Evolutionary conservation across 176 grass and related monocot genomes (phyloP).

Genomic region (Oryza glumipatula): DNA sequence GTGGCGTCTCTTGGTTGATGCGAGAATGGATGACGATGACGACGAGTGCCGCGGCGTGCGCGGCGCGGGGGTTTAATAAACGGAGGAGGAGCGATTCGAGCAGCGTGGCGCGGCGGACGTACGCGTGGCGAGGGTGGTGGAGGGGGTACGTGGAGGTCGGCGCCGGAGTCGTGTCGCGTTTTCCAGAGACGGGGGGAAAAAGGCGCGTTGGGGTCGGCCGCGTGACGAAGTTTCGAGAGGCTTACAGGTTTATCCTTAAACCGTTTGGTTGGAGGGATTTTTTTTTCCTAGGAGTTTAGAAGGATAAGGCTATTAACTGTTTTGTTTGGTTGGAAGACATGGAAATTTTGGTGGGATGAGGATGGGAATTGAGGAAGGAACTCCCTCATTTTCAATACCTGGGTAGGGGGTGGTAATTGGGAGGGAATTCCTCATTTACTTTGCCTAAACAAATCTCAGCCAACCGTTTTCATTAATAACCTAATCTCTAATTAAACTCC

Average conservation of each 20-base stretch:
- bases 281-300: too few relatives aligned
- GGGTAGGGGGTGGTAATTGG: too few relatives aligned
- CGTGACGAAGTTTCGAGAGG: conserved; percentile 22
- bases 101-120: background rate
- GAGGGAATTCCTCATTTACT: too few relatives aligned
- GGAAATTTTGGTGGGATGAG: too few relatives aligned
- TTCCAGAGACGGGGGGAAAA: background rate
- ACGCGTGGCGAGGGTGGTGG: conserved; percentile 35
- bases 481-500: too few relatives aligned
- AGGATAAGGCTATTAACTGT: too few relatives aligned
- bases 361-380: too few relatives aligned
- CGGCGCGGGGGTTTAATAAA: background rate
- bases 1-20: background rate
- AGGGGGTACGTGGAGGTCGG: conserved; percentile 49
- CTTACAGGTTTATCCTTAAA: background rate
- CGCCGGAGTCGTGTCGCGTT: conserved; percentile 39
- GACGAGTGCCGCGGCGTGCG: background rate
- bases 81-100: background rate
- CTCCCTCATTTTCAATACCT: too few relatives aligned
- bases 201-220: background rate
- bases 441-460: too few relatives aligned
- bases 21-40: background rate
- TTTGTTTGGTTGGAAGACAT: too few relatives aligned
- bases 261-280: too few relatives aligned
- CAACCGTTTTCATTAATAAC: too few relatives aligned